Percentiles rank a stretch among this genome's conserved stretches.
Conservation (phyloP, 139 green algal genomes). For the Chlorella sorokiniana region DNA sequence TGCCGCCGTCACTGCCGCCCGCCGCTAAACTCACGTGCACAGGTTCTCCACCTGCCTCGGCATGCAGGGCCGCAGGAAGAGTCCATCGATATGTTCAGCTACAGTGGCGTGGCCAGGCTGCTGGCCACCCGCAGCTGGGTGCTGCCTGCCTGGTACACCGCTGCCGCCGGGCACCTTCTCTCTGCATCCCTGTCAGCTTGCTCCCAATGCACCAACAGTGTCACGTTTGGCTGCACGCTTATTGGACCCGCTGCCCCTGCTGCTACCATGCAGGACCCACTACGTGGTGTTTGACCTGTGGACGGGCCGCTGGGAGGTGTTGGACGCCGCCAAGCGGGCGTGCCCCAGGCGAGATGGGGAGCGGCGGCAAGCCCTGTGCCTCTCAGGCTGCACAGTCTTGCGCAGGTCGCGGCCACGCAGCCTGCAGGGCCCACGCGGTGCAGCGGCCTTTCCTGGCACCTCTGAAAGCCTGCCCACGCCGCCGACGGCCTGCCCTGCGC, state of each 20-base stretch:
- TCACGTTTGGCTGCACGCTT: not conserved
- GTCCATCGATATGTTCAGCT: not conserved
- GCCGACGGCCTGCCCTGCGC: not conserved
- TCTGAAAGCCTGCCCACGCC: no score
- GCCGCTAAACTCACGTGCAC: not conserved
- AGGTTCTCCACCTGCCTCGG: not conserved
- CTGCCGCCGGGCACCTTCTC: not conserved
- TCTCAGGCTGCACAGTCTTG: no score
- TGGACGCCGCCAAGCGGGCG: constrained; percentile 5
- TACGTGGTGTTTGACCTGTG: constrained; percentile 23
- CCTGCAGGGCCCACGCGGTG: not conserved
- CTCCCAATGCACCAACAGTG: not conserved
- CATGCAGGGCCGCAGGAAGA: not conserved
- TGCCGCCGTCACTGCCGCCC: not conserved
- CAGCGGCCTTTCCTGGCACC: not conserved
- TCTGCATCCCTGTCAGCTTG: not conserved
- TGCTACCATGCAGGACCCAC: not conserved
- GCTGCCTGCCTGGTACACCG: constrained; percentile 6
- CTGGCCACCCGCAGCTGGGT: constrained; percentile 1
- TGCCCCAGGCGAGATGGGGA: constrained; percentile 8
- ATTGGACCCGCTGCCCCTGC: not conserved
- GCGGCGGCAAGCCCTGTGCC: no score
- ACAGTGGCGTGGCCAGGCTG: not conserved
- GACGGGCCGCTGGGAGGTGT: constrained; percentile 6
- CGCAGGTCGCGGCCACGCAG: no score